phyloP scores from a whole-genome alignment of 1,284 basidiomycete genomes.

The Apiotrichum veenhuisii region DNA sequence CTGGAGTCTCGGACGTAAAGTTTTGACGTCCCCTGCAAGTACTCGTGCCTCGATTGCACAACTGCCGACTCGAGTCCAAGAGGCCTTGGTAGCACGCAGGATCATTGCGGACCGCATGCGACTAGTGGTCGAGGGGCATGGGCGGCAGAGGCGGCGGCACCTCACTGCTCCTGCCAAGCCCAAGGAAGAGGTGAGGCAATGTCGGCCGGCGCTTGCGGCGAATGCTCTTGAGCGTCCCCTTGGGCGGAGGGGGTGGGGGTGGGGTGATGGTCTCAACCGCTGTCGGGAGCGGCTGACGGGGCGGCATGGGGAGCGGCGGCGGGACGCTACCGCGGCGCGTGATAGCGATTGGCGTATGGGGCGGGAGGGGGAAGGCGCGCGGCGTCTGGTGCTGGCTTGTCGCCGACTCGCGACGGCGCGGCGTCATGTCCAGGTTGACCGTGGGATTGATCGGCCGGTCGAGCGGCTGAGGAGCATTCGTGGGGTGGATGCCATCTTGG shows the following conservation, averaged over 20 bases:
- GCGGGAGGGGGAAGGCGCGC: not conserved
- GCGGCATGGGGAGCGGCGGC: not conserved
- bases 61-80: too few species aligned
- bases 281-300: not conserved
- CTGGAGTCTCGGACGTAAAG: too few species aligned
- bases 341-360: not conserved
- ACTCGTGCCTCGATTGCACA: too few species aligned
- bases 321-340: not conserved
- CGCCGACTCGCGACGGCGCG: not conserved
- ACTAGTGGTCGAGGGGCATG: constrained; percentile 12
- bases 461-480: too few species aligned
- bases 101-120: too few species aligned
- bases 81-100: too few species aligned
- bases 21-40: too few species aligned
- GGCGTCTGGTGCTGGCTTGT: not conserved
- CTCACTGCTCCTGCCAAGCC: constrained; percentile 1
- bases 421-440: not conserved
- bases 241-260: not conserved
- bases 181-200: constrained; percentile 5
- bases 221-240: not conserved
- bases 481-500: too few species aligned
- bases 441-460: not conserved
- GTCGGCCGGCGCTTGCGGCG: constrained; percentile 15
- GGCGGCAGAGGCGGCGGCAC: constrained; percentile 15
- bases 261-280: not conserved